A percentile compares a stretch with the other conserved stretches of the same genome.
Evolutionary conservation across 164 flowering plant species (phyloP).

Genomic region (Tinospora cordifolia): DNA sequence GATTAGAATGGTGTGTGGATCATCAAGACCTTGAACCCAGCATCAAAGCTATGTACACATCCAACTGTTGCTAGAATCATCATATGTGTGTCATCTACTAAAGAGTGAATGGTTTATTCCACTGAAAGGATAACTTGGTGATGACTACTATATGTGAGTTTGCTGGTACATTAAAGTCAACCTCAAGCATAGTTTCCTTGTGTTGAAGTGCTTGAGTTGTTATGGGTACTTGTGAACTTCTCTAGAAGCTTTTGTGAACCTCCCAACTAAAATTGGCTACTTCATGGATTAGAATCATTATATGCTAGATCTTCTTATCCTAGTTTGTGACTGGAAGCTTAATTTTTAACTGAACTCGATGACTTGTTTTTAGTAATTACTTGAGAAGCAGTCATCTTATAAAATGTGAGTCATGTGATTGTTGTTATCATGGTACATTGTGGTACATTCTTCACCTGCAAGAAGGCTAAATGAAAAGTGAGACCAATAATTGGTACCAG

Average conservation of each 20-base stretch:
- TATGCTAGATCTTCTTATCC: background rate
- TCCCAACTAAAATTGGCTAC: background rate
- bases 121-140: background rate
- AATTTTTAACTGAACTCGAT: background rate
- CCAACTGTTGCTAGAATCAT: background rate
- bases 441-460: background rate
- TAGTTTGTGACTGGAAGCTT: background rate
- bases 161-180: no score
- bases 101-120: background rate
- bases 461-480: no score
- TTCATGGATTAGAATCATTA: background rate
- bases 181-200: background rate
- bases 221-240: background rate
- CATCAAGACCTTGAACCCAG: conserved; percentile 9
- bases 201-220: background rate
- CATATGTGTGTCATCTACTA: background rate
- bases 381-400: background rate
- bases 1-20: conserved; percentile 19
- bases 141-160: background rate
- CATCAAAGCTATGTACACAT: background rate
- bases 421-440: background rate
- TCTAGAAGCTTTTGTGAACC: no score
- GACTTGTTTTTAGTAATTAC: background rate
- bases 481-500: background rate
- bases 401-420: background rate